Base-by-base conservation (phyloP, 208 protist species). In the Spironucleus salmonicida region DNA sequence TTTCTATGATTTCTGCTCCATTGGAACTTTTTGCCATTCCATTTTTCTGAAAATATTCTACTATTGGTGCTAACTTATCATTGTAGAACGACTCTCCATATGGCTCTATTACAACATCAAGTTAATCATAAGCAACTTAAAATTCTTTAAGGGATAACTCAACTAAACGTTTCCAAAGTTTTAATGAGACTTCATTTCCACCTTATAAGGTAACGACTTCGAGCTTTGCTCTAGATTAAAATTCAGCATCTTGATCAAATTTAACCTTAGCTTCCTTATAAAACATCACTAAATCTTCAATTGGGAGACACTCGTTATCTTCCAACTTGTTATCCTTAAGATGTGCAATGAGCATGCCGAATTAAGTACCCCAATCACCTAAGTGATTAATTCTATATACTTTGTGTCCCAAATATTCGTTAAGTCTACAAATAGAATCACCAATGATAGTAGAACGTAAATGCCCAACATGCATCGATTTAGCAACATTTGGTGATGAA, bases 401-500 rank as follows among this genome's bases (percentile, higher is more conserved):
- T 15, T 93, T 82, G 80, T 92, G 87, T 49, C 89, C 86, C 76
- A 87, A 89, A 81, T 92, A 95, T 84, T 95, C 90, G 53, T 42
- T 75, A 19, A 78, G 42, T 45, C 68, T 4, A 19, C 38, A 78
- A 74, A 97, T 83, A 66, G 83, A 85, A 82, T 97, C 93, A 62
- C 94, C 94, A 80, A 98, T 95, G 82, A 97, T 95, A 59, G 93
- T 97, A 41, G 93, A 97, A 53, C 94, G 92, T 40, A 94, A 86
- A 81, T 96, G 93, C 41, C 92, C 93, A 11, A 96, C 94, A 84
- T 97, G 94, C 92, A 98, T 97, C 79, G 94, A 89, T 87, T 98
- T 98, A 42, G 93, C 93, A 76, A 97, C 93, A 84, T 98, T 98
- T 42, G 93, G 93, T 59, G 91, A 94, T 0, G 91, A 95, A 85